These are phyloP conservation scores for Fallopia convolvulus DNA, from an alignment of 148 eudicot species.

Conservation along the genomic window DNA sequence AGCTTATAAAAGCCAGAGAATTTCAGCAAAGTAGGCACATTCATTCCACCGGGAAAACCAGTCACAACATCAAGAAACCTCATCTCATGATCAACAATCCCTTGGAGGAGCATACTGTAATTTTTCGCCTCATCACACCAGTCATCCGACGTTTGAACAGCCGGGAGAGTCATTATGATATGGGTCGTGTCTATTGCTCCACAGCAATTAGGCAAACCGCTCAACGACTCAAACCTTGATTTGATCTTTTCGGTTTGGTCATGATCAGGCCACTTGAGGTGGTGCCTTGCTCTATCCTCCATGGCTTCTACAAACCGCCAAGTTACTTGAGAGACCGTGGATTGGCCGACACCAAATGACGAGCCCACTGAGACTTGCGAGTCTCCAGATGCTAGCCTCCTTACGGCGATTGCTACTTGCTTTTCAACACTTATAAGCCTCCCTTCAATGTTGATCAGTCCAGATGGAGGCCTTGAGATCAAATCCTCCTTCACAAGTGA, in stretches of 20 bases:
- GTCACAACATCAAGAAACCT: slow-evolving; percentile 94
- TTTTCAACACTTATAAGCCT: slow-evolving; percentile 96
- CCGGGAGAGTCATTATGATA: slow-evolving; percentile 86
- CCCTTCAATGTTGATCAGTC: slow-evolving; percentile 95
- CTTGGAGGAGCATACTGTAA: slow-evolving; percentile 88
- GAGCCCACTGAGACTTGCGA: slow-evolving; percentile 93
- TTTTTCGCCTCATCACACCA: slow-evolving; percentile 84
- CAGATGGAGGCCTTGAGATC: slow-evolving; percentile 95
- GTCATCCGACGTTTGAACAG: slow-evolving; percentile 86
- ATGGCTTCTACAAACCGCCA: slow-evolving; percentile 89
- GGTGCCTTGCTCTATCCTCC: slow-evolving; percentile 81
- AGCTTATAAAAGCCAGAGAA: slow-evolving; percentile 73
- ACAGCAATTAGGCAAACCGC: slow-evolving; percentile 83
- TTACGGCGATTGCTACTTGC: slow-evolving; percentile 91
- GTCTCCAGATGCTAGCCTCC: slow-evolving; percentile 92
- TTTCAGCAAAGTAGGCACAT: slow-evolving; percentile 48
- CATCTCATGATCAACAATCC: slow-evolving; percentile 68
- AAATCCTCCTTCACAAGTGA: slow-evolving; percentile 84
- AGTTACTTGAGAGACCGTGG: slow-evolving; percentile 96
- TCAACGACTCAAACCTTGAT: slow-evolving; percentile 43
- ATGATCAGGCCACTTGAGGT: slow-evolving; percentile 75
- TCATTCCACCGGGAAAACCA: slow-evolving; percentile 97
- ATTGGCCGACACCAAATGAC: slow-evolving; percentile 96
- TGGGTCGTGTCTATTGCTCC: slow-evolving; percentile 88
- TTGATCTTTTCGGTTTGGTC: slow-evolving; percentile 49